These are phyloP conservation scores for Hypoxylon fuscum DNA, from an alignment of 495 filamentous ascomycete species.

Conservation along the genomic window DNA sequence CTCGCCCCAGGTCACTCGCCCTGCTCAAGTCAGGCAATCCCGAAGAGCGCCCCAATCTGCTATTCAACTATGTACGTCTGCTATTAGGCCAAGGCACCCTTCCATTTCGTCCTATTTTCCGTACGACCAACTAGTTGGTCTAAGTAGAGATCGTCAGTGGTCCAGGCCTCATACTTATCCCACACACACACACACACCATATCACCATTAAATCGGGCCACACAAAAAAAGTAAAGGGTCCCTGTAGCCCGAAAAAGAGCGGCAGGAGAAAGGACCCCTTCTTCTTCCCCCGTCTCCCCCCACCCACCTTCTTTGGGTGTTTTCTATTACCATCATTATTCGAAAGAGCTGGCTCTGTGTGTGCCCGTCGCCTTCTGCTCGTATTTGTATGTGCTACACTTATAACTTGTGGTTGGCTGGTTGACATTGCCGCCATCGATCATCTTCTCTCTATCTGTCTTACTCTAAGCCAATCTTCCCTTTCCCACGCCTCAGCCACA, in stretches of 20 bases:
- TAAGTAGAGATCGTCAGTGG: slow-evolving; percentile 38
- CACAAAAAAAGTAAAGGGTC: slow-evolving; percentile 35
- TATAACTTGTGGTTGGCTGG: slow-evolving; percentile 3
- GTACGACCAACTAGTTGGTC: slow-evolving; percentile 37
- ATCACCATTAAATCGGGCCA: slow-evolving; percentile 21
- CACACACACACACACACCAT: slow-evolving; percentile 26
- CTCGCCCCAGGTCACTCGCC: slow-evolving; percentile 26
- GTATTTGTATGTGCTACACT: slow-evolving; percentile 7
- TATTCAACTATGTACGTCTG: slow-evolving; percentile 11
- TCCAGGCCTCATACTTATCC: slow-evolving; percentile 35
- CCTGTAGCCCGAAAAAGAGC: slow-evolving; percentile 27
- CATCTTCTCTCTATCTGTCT: slow-evolving; percentile 22
- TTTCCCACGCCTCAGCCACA: slow-evolving; percentile 33
- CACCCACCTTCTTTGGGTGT: slow-evolving; percentile 24
- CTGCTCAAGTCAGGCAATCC: slow-evolving; percentile 38
- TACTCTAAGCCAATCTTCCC: slow-evolving; percentile 15
- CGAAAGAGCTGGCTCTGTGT: slow-evolving; percentile 33
- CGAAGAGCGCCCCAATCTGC: slow-evolving; percentile 20
- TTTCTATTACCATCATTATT: slow-evolving; percentile 28
- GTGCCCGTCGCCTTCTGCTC: slow-evolving; percentile 8
- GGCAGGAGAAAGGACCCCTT: slow-evolving; percentile 22
- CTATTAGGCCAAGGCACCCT: background rate
- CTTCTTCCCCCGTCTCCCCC: slow-evolving; percentile 13
- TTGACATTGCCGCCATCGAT: slow-evolving; percentile 17
- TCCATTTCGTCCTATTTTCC: slow-evolving; percentile 29